Conservation (phyloP, 2,329 filamentous ascomycete genomes). For the Penicillium hesseltinei region DNA sequence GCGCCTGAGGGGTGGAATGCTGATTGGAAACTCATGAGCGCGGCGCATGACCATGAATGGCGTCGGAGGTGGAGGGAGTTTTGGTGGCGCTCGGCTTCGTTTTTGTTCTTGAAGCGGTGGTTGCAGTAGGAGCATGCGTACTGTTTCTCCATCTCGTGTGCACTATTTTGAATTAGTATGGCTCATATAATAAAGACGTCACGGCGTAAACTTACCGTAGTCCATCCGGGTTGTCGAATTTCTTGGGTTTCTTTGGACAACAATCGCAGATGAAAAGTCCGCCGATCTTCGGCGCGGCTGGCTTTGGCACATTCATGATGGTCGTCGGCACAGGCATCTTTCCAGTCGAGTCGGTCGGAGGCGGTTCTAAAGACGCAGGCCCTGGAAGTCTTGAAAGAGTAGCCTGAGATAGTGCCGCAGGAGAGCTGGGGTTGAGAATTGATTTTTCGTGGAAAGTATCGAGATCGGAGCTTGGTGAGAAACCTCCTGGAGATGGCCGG, state of each 20-base stretch:
- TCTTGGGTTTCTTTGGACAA: conserved; percentile 95
- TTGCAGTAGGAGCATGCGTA: conserved; percentile 90
- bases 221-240: conserved; percentile 82
- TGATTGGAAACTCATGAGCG: conserved; percentile 69
- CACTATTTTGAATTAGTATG: conserved; percentile 49
- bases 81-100: conserved; percentile 93
- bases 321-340: conserved; percentile 49
- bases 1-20: conserved; percentile 80
- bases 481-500: conserved; percentile 58
- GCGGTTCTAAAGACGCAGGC: conserved; percentile 39
- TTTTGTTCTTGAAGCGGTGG: conserved; percentile 98
- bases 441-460: conserved; percentile 55
- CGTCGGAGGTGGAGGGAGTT: conserved; percentile 89
- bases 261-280: conserved; percentile 80
- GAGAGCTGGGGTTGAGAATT: conserved; percentile 48
- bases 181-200: background rate
- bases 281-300: conserved; percentile 48
- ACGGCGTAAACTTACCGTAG: conserved; percentile 62
- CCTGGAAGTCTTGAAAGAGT: conserved; percentile 38
- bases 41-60: conserved; percentile 96
- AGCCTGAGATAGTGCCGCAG: conserved; percentile 41
- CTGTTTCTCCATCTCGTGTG: conserved; percentile 92
- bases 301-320: conserved; percentile 34
- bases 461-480: conserved; percentile 58
- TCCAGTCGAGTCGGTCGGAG: conserved; percentile 39